These are phyloP conservation scores for Penicillium mononematosum DNA, from an alignment of 495 filamentous ascomycete species.

Conservation along the genomic window DNA sequence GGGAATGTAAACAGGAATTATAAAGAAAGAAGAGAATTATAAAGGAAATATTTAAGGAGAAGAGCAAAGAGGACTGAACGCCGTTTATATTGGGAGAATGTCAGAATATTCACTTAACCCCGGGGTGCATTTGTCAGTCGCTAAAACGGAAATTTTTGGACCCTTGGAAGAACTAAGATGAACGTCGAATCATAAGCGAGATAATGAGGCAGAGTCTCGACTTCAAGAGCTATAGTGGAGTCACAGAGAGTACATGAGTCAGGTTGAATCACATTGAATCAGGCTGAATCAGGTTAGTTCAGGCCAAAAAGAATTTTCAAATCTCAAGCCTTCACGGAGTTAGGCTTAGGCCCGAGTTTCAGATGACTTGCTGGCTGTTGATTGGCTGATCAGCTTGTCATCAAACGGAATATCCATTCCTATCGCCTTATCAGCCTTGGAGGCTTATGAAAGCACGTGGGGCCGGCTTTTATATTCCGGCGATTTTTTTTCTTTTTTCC, in stretches of 20 bases:
- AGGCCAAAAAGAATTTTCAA: background rate
- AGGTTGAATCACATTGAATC: conserved; percentile 1
- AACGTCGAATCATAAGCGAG: conserved; percentile 4
- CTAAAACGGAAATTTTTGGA: background rate
- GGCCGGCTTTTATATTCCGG: background rate
- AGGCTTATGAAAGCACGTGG: background rate
- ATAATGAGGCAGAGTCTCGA: background rate
- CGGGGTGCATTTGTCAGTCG: conserved; percentile 8
- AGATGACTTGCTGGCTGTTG: background rate
- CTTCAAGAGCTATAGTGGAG: conserved; percentile 10
- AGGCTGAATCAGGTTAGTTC: too few species aligned
- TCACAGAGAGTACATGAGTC: conserved; percentile 2
- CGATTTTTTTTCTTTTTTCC: too few species aligned
- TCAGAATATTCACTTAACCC: conserved; percentile 2
- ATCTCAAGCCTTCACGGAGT: background rate
- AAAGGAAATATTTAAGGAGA: background rate
- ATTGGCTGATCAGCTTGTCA: background rate
- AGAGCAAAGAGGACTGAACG: background rate
- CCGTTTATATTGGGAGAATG: background rate
- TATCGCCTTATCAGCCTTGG: background rate
- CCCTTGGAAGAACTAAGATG: background rate
- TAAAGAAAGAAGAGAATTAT: background rate
- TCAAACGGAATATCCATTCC: conserved; percentile 3
- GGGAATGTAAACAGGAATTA: conserved; percentile 1
- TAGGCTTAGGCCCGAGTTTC: background rate